phyloP scores from a whole-genome alignment of 371 early-diverging fungal genomes.

The Umbelopsis sp. region DNA sequence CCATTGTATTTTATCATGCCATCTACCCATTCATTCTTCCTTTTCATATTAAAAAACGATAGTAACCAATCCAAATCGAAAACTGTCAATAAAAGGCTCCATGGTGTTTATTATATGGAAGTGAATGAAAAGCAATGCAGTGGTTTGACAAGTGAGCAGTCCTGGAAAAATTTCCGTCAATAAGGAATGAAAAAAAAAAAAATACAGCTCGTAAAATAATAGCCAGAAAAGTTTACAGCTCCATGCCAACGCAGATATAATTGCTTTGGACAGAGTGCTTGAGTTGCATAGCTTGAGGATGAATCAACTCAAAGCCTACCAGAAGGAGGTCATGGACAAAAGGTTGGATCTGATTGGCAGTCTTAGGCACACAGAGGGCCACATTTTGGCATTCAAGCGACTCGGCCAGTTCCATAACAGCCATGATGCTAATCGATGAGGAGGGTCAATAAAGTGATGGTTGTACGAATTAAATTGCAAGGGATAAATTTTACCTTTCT shows the following conservation, averaged over 20 bases:
- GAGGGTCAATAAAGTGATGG: neutral
- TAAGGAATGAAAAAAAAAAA: neutral
- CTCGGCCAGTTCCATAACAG: slow-evolving; percentile 15
- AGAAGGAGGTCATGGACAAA: slow-evolving; percentile 4
- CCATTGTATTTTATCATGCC: no score
- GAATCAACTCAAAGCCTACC: slow-evolving; percentile 12
- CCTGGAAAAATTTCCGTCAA: no score
- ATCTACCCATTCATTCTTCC: no score
- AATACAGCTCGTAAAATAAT: neutral
- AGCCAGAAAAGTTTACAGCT: neutral
- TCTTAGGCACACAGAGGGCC: neutral
- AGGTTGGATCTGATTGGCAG: slow-evolving; percentile 3
- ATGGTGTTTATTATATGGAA: no score
- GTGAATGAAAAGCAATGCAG: no score
- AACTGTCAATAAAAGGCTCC: no score
- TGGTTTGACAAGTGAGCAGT: no score
- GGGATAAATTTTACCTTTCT: neutral
- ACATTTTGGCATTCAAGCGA: slow-evolving; percentile 4
- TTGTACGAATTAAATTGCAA: slow-evolving; percentile 1
- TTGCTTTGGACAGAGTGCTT: neutral
- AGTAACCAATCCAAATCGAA: no score
- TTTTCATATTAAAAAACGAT: no score
- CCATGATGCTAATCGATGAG: slow-evolving; percentile 3
- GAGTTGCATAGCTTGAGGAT: slow-evolving; percentile 2
- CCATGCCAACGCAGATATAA: slow-evolving; percentile 18